phyloP scores from a whole-genome alignment of 371 early-diverging fungal species.

The Nematocida sp. region DNA sequence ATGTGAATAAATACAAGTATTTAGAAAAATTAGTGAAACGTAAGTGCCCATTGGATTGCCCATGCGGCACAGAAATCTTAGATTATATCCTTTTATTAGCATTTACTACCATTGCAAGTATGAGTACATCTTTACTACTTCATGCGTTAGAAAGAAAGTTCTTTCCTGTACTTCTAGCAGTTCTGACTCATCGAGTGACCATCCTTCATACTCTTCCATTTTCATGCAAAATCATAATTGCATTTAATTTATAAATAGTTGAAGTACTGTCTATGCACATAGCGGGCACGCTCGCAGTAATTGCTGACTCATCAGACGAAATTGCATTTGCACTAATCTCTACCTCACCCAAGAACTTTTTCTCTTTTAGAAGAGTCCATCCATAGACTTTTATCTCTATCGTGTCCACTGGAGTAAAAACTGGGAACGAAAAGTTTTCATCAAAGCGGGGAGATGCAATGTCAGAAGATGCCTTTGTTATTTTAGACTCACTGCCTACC shows the following conservation, averaged over 20 bases:
- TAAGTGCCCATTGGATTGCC: no score
- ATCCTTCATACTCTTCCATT: constrained; percentile 32
- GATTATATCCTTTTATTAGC: neutral
- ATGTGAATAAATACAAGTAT: no score
- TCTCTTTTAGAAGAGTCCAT: constrained; percentile 50
- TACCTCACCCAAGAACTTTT: constrained; percentile 46
- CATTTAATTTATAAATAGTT: constrained; percentile 33
- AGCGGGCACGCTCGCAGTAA: neutral
- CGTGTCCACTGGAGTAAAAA: constrained; percentile 33
- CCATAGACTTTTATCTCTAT: constrained; percentile 27
- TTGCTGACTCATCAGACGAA: neutral
- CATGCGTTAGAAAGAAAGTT: constrained; percentile 28
- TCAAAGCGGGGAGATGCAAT: neutral
- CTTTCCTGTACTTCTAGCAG: neutral
- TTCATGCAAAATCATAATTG: constrained; percentile 27
- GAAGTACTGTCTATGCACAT: neutral
- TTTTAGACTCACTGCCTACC: neutral
- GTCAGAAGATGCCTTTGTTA: constrained; percentile 10
- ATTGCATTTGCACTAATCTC: neutral
- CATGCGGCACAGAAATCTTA: no score
- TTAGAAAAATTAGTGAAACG: no score
- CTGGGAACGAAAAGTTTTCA: constrained; percentile 23
- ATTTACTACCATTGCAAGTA: constrained; percentile 43
- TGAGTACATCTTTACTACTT: constrained; percentile 28
- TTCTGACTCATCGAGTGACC: constrained; percentile 8